Evolutionary conservation across 495 filamentous ascomycete genomes (phyloP), one percentile per base, ranked within the genome.

Genomic region (Sporormia fimetaria): DNA sequence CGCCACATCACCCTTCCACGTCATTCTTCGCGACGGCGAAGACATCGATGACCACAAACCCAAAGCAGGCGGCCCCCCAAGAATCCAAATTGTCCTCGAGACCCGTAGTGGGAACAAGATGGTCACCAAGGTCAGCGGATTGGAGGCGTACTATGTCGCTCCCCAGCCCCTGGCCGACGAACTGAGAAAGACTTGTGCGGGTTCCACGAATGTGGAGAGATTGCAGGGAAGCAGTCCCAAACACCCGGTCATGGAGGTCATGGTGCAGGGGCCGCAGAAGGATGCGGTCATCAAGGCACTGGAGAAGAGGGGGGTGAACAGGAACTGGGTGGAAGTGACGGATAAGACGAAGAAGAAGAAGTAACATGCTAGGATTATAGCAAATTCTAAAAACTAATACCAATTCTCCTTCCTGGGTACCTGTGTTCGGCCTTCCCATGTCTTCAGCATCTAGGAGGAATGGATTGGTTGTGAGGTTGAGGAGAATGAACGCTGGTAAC

Each of bases 321-420:
- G 57, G 33, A 65, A 69, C 40, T 78, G 74, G 74, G 65, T 81
- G 16, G 71, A 76, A 42, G 63, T 81, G 21, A 57, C 73, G 44
- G 79, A 83, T 62, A 83, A 80, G 62, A 80, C 75, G 7, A 80
- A 80, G 61, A 73, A 73, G 52, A 81, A 80, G 63, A 80, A 80
- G 57, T 63, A 49, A n/a, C n/a, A 40, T 39, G 52, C 21, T 48
- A 28, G 14, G 21, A 28, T 42, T n/a, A n/a, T n/a, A n/a, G n/a
- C n/a, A n/a, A n/a, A n/a, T 25, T 5, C n/a, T n/a, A n/a, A n/a
- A n/a, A n/a, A n/a, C n/a, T n/a, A n/a, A n/a, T n/a, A n/a, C n/a
- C n/a, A n/a, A n/a, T n/a, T n/a, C n/a, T n/a, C n/a, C n/a, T n/a
- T n/a, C n/a, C n/a, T n/a, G n/a, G n/a, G n/a, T n/a, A n/a, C n/a